A percentile compares a stretch with the other conserved stretches of the same genome.
Evolutionary conservation across 257 asterid genomes (phyloP).

Genomic region (Schizonepeta tenuifolia): DNA sequence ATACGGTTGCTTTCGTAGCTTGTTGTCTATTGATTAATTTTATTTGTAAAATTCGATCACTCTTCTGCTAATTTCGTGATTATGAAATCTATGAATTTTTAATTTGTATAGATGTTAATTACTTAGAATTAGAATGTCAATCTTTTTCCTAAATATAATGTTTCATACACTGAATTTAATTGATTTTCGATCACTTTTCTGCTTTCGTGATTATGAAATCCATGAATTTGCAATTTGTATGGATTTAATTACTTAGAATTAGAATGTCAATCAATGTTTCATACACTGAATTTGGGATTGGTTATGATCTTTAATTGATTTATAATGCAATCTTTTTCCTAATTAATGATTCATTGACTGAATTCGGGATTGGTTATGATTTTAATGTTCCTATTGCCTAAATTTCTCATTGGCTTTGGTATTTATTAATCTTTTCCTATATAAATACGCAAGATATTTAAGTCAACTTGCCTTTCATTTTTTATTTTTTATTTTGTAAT

Average conservation of each 20-base stretch:
- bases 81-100: neutral
- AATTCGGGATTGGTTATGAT: neutral
- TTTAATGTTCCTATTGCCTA: slow-evolving; percentile 9
- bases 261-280: neutral
- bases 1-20: neutral
- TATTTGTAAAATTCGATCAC: neutral
- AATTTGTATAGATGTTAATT: neutral
- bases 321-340: neutral
- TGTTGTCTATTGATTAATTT: neutral
- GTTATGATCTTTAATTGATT: neutral
- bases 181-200: neutral
- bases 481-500: neutral
- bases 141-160: neutral
- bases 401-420: neutral
- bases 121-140: neutral
- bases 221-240: neutral
- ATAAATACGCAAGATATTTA: neutral
- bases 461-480: neutral
- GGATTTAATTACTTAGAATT: neutral
- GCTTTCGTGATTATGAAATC: neutral
- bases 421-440: neutral
- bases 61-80: neutral
- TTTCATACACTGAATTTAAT: too few species aligned
- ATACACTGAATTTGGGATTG: neutral
- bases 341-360: slow-evolving; percentile 8